Evolutionary conservation across 805 yeast genomes (phyloP).

Genomic region (Hanseniaspora guilliermondii): DNA sequence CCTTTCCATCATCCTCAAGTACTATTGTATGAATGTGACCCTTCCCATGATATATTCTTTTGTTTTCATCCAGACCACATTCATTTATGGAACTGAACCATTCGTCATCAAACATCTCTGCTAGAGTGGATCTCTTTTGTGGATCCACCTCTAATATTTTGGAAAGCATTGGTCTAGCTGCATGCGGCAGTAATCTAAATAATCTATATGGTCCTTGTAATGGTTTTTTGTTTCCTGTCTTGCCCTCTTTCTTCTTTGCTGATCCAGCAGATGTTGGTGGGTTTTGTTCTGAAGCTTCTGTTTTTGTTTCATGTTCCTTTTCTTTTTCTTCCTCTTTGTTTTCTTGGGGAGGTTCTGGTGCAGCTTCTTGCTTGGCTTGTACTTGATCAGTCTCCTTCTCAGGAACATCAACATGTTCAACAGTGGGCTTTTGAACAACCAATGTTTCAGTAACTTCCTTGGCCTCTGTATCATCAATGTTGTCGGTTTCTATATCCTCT

Average conservation of each 20-base stretch:
- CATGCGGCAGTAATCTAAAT: constrained; percentile 71
- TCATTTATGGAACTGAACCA: constrained; percentile 55
- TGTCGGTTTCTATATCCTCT: constrained; percentile 5
- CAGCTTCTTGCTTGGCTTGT: background rate
- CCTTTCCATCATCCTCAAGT: constrained; percentile 32
- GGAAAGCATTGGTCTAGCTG: constrained; percentile 63
- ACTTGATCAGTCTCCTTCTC: background rate
- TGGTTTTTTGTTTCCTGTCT: constrained; percentile 31
- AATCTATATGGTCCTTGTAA: constrained; percentile 75
- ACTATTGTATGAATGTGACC: constrained; percentile 42
- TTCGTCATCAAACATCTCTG: constrained; percentile 52
- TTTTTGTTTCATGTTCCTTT: background rate
- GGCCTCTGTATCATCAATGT: constrained; percentile 1
- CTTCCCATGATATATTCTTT: constrained; percentile 32
- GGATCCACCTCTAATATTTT: constrained; percentile 55
- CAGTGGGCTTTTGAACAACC: background rate
- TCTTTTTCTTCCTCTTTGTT: background rate
- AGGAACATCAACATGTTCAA: background rate
- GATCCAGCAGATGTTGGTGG: constrained; percentile 4
- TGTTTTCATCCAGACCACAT: constrained; percentile 43
- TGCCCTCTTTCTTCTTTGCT: constrained; percentile 20
- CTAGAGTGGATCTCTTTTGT: constrained; percentile 47
- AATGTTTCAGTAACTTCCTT: background rate
- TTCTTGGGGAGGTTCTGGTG: too few relatives aligned
- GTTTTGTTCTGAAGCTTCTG: constrained; percentile 3